These are phyloP conservation scores for Willaertia magna DNA, from an alignment of 208 protist species.

Conservation along the genomic window DNA sequence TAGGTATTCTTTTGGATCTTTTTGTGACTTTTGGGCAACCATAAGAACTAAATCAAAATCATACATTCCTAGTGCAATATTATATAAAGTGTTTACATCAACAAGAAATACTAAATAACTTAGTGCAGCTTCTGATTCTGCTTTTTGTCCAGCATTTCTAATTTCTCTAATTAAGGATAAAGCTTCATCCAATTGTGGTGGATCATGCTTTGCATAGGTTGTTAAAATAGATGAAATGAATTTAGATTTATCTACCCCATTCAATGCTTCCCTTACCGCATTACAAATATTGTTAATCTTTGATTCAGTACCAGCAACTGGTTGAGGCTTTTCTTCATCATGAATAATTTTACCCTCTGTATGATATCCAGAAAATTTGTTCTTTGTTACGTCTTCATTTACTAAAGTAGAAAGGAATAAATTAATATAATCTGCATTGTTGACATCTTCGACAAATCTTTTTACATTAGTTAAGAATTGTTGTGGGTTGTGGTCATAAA, in stretches of 20 bases:
- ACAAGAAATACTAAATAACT: conserved; percentile 10
- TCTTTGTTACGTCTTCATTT: not conserved
- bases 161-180: not conserved
- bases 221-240: not conserved
- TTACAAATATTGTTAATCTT: conserved; percentile 6
- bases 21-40: conserved; percentile 19
- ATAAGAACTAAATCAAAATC: conserved; percentile 14
- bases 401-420: not conserved
- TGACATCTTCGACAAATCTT: not conserved
- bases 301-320: too few species aligned
- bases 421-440: conserved; percentile 6
- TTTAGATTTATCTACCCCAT: not conserved
- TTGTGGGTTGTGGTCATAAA: conserved; percentile 10
- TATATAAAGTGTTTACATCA: conserved; percentile 8
- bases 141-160: not conserved
- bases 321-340: not conserved
- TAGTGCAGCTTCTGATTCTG: not conserved
- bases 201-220: not conserved
- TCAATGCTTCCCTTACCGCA: not conserved
- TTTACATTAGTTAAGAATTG: not conserved
- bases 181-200: conserved; percentile 9
- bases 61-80: conserved; percentile 18
- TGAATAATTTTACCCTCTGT: not conserved
- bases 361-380: not conserved
- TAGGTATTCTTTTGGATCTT: conserved; percentile 21